Evolutionary conservation across 495 filamentous ascomycete species (phyloP).

Genomic region (Podospora anserina): DNA sequence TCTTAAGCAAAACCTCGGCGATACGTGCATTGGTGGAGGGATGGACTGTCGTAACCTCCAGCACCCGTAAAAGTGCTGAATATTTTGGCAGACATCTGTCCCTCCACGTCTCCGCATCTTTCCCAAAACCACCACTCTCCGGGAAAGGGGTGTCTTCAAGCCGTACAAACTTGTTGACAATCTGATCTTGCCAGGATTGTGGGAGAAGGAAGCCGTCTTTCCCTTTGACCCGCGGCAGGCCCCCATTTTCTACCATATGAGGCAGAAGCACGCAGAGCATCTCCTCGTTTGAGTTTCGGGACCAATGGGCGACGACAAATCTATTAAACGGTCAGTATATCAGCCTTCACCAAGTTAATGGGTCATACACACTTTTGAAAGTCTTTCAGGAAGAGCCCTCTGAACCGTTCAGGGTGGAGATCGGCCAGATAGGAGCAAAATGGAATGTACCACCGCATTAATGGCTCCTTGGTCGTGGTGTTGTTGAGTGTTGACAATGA

Average conservation of each 20-base stretch:
- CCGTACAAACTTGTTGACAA: conserved; percentile 60
- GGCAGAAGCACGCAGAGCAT: conserved; percentile 68
- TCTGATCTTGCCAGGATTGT: conserved; percentile 65
- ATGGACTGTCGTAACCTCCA: conserved; percentile 48
- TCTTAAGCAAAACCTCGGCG: conserved; percentile 53
- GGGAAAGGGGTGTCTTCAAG: conserved; percentile 55
- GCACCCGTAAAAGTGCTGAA: conserved; percentile 49
- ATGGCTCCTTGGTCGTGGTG: conserved; percentile 57
- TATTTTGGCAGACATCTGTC: conserved; percentile 55
- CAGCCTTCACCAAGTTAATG: neutral
- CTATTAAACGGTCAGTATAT: conserved; percentile 36
- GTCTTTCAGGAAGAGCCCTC: conserved; percentile 68
- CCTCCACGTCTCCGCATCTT: conserved; percentile 52
- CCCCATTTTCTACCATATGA: conserved; percentile 57
- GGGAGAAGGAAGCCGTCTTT: conserved; percentile 60
- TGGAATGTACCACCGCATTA: conserved; percentile 68
- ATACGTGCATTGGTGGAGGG: conserved; percentile 54
- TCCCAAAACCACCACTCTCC: conserved; percentile 50
- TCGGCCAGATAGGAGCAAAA: conserved; percentile 80
- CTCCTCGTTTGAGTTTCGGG: conserved; percentile 56
- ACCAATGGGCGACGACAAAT: conserved; percentile 73
- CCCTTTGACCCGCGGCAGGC: conserved; percentile 43
- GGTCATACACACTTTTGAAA: conserved; percentile 62
- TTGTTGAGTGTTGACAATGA: conserved; percentile 60
- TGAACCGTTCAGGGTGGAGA: conserved; percentile 71